These are phyloP conservation scores for Thraustotheca clavata DNA, from an alignment of 352 stramenopile genomes.

Conservation along the genomic window DNA sequence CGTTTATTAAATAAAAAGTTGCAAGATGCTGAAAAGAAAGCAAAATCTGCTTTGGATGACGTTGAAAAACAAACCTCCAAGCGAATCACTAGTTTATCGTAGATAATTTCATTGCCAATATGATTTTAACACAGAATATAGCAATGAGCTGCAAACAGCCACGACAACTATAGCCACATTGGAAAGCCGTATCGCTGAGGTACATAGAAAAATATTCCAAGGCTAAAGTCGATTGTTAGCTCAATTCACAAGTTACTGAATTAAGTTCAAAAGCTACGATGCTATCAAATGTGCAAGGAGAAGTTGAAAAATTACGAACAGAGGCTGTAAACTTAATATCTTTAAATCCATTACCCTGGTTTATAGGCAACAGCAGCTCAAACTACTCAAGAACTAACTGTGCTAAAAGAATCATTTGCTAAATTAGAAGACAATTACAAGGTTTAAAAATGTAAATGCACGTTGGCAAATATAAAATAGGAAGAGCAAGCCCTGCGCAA, in stretches of 20 bases:
- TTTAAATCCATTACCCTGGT: neutral
- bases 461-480: neutral
- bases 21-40: slow-evolving; percentile 70
- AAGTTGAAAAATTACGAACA: slow-evolving; percentile 39
- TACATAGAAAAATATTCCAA: neutral
- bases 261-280: slow-evolving; percentile 43
- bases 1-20: slow-evolving; percentile 44
- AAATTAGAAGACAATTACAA: slow-evolving; percentile 73
- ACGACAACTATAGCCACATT: slow-evolving; percentile 35
- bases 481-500: slow-evolving; percentile 87
- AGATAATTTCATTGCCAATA: neutral
- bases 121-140: neutral
- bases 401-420: slow-evolving; percentile 27
- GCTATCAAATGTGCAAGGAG: slow-evolving; percentile 49
- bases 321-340: slow-evolving; percentile 27
- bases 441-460: neutral
- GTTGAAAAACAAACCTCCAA: slow-evolving; percentile 43
- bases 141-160: slow-evolving; percentile 37
- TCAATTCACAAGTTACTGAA: slow-evolving; percentile 38
- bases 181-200: slow-evolving; percentile 38
- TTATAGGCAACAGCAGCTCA: slow-evolving; percentile 31
- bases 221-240: neutral
- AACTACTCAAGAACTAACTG: slow-evolving; percentile 39
- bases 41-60: slow-evolving; percentile 61
- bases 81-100: slow-evolving; percentile 34